Percentiles rank a stretch among this genome's conserved stretches.
phyloP scores from a whole-genome alignment of 345 rosid species.

The Populus pruinosa region DNA sequence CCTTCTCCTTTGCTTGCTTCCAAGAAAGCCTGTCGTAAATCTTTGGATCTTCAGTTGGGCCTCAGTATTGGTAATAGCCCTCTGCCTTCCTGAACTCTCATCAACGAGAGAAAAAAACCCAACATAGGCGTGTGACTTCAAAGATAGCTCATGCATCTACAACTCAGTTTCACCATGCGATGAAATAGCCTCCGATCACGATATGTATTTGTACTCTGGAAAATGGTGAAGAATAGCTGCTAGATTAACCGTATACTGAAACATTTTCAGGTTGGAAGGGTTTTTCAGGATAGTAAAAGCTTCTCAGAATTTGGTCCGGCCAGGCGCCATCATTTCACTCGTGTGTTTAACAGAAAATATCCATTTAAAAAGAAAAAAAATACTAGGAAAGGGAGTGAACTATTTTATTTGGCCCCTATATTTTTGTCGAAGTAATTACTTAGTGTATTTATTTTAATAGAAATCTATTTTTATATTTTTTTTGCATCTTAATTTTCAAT shows the following conservation, averaged over 20 bases:
- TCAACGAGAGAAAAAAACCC: neutral
- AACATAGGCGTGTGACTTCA: neutral
- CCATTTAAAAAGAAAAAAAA: neutral
- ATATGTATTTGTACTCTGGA: neutral
- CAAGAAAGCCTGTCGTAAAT: conserved; percentile 39
- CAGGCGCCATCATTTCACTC: neutral
- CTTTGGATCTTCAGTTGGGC: conserved; percentile 74
- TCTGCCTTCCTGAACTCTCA: neutral
- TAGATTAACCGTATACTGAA: neutral
- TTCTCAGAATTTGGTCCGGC: neutral
- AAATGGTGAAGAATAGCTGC: neutral
- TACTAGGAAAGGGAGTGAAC: neutral
- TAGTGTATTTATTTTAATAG: neutral
- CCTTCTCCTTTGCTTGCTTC: conserved; percentile 40
- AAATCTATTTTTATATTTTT: neutral
- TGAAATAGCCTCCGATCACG: neutral
- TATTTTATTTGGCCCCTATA: neutral
- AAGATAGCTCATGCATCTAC: conserved; percentile 1
- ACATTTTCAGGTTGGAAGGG: neutral
- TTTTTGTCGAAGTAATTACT: neutral
- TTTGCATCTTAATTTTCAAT: neutral
- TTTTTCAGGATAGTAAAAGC: neutral
- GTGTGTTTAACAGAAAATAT: neutral
- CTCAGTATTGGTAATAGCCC: conserved; percentile 15
- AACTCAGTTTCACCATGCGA: neutral